Percentiles rank a stretch among this genome's conserved stretches.
Conservation (phyloP, 106 monocot genomes). For the Phalaenopsis aphrodite region DNA sequence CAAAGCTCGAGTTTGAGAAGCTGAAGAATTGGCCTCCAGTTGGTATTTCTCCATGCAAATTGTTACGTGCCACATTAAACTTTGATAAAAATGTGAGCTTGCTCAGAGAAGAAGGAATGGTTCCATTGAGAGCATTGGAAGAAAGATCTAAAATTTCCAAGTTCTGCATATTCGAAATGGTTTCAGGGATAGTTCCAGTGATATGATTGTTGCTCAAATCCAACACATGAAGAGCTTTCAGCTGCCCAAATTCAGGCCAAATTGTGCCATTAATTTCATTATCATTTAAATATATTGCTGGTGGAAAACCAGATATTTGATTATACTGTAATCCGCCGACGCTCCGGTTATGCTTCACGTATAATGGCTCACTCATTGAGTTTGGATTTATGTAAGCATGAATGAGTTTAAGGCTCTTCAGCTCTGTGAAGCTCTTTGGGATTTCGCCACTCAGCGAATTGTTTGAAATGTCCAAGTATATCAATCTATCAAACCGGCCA, state of each 20-base stretch:
- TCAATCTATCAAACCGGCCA: conserved; percentile 37
- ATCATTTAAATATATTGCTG: conserved; percentile 44
- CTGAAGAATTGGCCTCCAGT: conserved; percentile 55
- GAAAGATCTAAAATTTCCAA: conserved; percentile 66
- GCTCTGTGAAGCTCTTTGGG: conserved; percentile 45
- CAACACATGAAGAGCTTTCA: conserved; percentile 66
- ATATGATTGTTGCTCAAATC: conserved; percentile 58
- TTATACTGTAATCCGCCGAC: conserved; percentile 53
- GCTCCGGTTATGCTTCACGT: conserved; percentile 45
- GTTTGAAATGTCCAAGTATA: conserved; percentile 71
- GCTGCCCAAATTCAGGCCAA: conserved; percentile 53
- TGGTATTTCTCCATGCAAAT: conserved; percentile 43
- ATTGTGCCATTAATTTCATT: conserved; percentile 55
- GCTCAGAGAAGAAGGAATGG: conserved; percentile 50
- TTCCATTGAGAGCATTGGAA: conserved; percentile 41
- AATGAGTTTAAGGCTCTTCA: conserved; percentile 35
- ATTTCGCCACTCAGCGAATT: conserved; percentile 58
- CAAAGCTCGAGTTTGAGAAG: conserved; percentile 63
- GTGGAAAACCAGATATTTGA: conserved; percentile 62
- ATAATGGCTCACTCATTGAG: conserved; percentile 34
- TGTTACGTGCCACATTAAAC: conserved; percentile 62
- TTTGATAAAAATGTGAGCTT: conserved; percentile 68
- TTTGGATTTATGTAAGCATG: conserved; percentile 2
- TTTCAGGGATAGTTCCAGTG: conserved; percentile 45
- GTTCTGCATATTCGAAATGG: conserved; percentile 47